Evolutionary conservation across 2,329 filamentous ascomycete genomes (phyloP).

Genomic region (Microdochium paspali): DNA sequence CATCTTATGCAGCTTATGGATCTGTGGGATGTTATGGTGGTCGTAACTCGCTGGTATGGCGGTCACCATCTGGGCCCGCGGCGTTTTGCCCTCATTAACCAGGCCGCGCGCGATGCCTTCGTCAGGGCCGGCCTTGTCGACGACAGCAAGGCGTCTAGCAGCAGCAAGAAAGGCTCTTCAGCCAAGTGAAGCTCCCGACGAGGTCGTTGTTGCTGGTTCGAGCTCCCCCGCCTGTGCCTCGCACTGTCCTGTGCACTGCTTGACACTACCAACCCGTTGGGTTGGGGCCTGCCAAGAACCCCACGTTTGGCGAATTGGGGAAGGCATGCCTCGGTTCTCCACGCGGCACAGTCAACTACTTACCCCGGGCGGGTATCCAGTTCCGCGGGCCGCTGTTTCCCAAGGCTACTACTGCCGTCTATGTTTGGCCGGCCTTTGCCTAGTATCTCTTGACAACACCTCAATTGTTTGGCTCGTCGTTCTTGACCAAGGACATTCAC

Average conservation of each 20-base stretch:
- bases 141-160: slow-evolving; percentile 27
- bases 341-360: slow-evolving; percentile 1
- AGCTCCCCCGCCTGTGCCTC: background rate
- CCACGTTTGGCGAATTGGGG: background rate
- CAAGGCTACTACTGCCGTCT: too few species aligned
- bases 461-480: too few species aligned
- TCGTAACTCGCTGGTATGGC: slow-evolving; percentile 93
- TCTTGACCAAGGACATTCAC: background rate
- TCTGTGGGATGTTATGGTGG: slow-evolving; percentile 83
- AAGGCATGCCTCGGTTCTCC: slow-evolving; percentile 12
- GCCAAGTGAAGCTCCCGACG: too few species aligned
- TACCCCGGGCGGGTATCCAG: slow-evolving; percentile 4
- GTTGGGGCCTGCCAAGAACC: too few species aligned
- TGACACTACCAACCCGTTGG: background rate
- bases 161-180: slow-evolving; percentile 34
- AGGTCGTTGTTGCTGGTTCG: too few species aligned
- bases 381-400: slow-evolving; percentile 1
- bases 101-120: slow-evolving; percentile 73
- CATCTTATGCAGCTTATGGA: slow-evolving; percentile 94
- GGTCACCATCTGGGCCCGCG: slow-evolving; percentile 82
- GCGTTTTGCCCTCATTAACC: slow-evolving; percentile 84
- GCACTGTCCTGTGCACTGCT: slow-evolving; percentile 4
- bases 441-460: too few species aligned
- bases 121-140: slow-evolving; percentile 64
- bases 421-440: too few species aligned